Conservation (phyloP, 495 filamentous ascomycete genomes). For the Penicillium angulare region DNA sequence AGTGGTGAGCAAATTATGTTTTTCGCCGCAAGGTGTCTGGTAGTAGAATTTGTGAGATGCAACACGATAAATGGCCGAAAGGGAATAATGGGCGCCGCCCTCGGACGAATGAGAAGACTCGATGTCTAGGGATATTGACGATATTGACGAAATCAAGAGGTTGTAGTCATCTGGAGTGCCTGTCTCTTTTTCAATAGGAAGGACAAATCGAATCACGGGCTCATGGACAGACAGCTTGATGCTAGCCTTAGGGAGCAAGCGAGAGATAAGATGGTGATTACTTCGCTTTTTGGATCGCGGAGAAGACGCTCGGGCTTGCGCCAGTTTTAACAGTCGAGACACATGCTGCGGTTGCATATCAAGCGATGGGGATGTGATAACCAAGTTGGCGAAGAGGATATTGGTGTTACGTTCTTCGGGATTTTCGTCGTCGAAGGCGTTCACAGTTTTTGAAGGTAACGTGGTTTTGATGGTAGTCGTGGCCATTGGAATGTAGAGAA, state of each 20-base stretch:
- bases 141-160: slow-evolving; percentile 89
- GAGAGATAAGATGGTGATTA: slow-evolving; percentile 75
- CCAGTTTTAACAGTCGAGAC: slow-evolving; percentile 76
- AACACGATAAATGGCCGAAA: slow-evolving; percentile 77
- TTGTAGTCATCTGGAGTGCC: slow-evolving; percentile 70
- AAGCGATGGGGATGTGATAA: slow-evolving; percentile 91
- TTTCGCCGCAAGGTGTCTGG: slow-evolving; percentile 75
- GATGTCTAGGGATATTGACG: slow-evolving; percentile 84
- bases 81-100: slow-evolving; percentile 80
- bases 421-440: slow-evolving; percentile 69
- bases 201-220: slow-evolving; percentile 82
- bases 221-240: slow-evolving; percentile 97
- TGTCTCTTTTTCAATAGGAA: slow-evolving; percentile 70
- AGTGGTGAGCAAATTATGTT: slow-evolving; percentile 81
- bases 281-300: slow-evolving; percentile 44
- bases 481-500: slow-evolving; percentile 96
- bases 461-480: slow-evolving; percentile 95
- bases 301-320: slow-evolving; percentile 55
- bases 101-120: slow-evolving; percentile 91
- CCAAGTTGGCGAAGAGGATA: slow-evolving; percentile 92
- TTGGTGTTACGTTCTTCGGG: slow-evolving; percentile 90
- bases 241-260: slow-evolving; percentile 87
- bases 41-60: slow-evolving; percentile 93
- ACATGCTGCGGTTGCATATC: slow-evolving; percentile 94
- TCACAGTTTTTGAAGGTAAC: slow-evolving; percentile 89